phyloP scores from a whole-genome alignment of 1,284 basidiomycete genomes.

The Ceraceosorus bombacis region DNA sequence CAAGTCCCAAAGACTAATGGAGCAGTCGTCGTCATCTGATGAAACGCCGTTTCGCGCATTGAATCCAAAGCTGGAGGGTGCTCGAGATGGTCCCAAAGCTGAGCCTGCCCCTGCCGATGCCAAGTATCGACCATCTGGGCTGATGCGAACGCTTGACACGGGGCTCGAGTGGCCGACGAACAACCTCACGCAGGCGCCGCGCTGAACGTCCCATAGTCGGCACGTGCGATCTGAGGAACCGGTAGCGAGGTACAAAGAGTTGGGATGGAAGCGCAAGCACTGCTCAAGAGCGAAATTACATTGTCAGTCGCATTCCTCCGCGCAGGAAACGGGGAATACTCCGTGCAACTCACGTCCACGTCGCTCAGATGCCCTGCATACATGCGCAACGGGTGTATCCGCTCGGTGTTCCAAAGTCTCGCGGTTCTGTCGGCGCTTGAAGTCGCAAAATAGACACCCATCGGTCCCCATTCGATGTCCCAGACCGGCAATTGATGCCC shows the following conservation, averaged over 20 bases:
- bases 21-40: slow-evolving; percentile 63
- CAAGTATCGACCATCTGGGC: slow-evolving; percentile 85
- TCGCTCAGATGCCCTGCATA: slow-evolving; percentile 95
- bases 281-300: slow-evolving; percentile 44
- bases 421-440: slow-evolving; percentile 89
- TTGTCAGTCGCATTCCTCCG: not conserved
- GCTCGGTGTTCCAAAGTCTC: slow-evolving; percentile 89
- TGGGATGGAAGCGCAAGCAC: slow-evolving; percentile 95
- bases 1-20: slow-evolving; percentile 93
- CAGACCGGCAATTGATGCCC: slow-evolving; percentile 97
- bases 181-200: slow-evolving; percentile 82
- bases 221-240: slow-evolving; percentile 94
- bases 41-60: slow-evolving; percentile 2
- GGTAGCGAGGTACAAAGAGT: slow-evolving; percentile 92
- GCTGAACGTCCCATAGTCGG: slow-evolving; percentile 96
- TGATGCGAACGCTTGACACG: slow-evolving; percentile 79
- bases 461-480: slow-evolving; percentile 97
- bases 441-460: slow-evolving; percentile 97
- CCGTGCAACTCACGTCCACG: slow-evolving; percentile 58
- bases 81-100: no score
- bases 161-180: slow-evolving; percentile 91
- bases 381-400: slow-evolving; percentile 75
- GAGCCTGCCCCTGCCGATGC: slow-evolving; percentile 61
- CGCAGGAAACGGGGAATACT: not conserved
- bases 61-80: slow-evolving; percentile 6